Evolutionary conservation across 805 yeast genomes (phyloP), one percentile per base, ranked within the genome.

Genomic region (Kuraishia hungarica): DNA sequence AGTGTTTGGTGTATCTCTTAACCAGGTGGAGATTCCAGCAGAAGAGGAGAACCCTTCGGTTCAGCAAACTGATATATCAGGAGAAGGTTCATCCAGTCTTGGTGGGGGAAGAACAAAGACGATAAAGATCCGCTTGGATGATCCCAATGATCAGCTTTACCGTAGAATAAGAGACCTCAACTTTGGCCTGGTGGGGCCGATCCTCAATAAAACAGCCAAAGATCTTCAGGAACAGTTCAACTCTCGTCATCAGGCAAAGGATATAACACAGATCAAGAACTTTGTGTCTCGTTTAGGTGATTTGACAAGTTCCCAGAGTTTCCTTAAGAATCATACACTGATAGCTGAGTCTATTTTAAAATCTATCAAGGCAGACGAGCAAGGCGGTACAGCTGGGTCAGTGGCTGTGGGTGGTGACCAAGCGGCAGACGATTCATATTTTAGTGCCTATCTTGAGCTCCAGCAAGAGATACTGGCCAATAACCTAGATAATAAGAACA

Each of bases 101-200:
- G 19, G 2, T 19, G 35, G 22, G n/a, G 29, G 55, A 4, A 57
- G 57, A 20, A 53, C 57, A 11, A 39, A 51, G 28, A 55, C 53
- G 1, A 4, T 59, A 2, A 61, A 57, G 39, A 48, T 67, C 22
- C 62, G 57, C 50, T 51, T 66, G 21, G 66, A 74, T 6, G 70
- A 72, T 43, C 50, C 56, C 2, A 55, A 57, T n/a, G 89, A 85
- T 59, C 71, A 74, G 11, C 71, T 85, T 5, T 81, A 73, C 60
- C 71, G 70, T 2, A 67, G 76, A 6, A 72, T 92, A 17, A 80
- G 83, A 58, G 81, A 82, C 63, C 69, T 83, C 55, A 91, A 91
- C 59, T 92, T 94, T 67, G 87, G 92, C 1, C 77, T 83, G 24
- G 85, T 92, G 39, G 97, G 97, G 1, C 78, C 81, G 6, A 75